phyloP scores from a whole-genome alignment of 2,329 filamentous ascomycete species.

The Colletotrichum melonis region DNA sequence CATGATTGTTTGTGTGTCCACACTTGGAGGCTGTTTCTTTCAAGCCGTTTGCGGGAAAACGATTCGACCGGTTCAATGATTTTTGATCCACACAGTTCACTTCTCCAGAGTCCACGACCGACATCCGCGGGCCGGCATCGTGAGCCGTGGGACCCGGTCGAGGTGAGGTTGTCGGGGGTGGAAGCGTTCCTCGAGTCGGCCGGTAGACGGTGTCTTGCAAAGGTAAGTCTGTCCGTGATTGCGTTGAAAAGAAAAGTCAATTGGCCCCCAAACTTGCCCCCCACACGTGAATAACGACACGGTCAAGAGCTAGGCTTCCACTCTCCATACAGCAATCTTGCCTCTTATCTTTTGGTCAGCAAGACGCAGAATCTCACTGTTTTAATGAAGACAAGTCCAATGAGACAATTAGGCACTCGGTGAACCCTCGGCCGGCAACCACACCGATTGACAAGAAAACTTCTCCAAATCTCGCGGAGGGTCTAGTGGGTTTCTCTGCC shows the following conservation, averaged over 20 bases:
- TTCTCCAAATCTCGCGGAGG: neutral
- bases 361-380: neutral
- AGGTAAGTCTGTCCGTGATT: too few species aligned
- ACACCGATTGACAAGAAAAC: neutral
- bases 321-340: neutral
- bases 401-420: neutral
- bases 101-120: conserved; percentile 9
- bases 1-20: too few species aligned
- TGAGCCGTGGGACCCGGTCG: neutral
- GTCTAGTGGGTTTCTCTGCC: neutral
- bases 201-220: neutral
- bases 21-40: too few species aligned
- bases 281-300: neutral
- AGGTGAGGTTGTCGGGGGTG: conserved; percentile 27
- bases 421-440: neutral
- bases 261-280: neutral
- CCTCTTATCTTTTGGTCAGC: neutral
- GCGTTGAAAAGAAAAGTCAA: too few species aligned
- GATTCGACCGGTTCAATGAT: neutral
- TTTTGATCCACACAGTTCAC: neutral
- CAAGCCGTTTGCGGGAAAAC: neutral
- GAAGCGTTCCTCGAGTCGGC: neutral
- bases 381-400: too few species aligned
- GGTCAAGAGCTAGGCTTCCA: too few species aligned
- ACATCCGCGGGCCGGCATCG: conserved; percentile 26